Evolutionary conservation across 495 filamentous ascomycete genomes (phyloP), one percentile per base, ranked within the genome.

Genomic region (Cercophora samala): DNA sequence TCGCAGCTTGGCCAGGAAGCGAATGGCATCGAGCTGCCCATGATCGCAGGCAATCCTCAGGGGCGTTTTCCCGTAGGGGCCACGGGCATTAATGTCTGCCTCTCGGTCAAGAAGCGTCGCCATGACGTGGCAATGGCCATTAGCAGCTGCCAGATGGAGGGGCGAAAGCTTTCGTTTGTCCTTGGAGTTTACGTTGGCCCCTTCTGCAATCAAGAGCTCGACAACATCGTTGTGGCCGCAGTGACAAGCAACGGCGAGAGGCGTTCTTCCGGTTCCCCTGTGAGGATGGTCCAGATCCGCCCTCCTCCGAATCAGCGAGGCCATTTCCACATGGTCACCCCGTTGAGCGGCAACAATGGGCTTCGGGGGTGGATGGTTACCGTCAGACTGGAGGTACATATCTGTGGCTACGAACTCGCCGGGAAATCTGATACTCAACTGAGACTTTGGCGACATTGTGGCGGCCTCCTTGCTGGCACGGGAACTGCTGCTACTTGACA

Each of bases 81-180:
- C 63, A 8, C 51, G 52, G 22, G 19, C 63, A 32, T 64, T 58
- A 23, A 64, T 32, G 53, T 51, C 63, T 8, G 63, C 52, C 11
- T 58, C 53, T 29, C 63, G 63, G 24, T 64, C 53, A 5, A 64
- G n/a, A 5, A 64, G 53, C 0, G 53, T 58, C 23, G 23, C 63
- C 1, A 58, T 58, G 51, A 64, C 53, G 46, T 29, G 26, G 42
- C 5, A 64, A 22, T 64, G 63, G 17, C 53, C 63, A 29, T 1
- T 64, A 46, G 63, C 53, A 29, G 63, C 63, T 13, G 63, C 63
- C 9, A 64, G 63, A 58, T 64, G 63, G 23, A 64, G 51, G 13
- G 53, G 63, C 5, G 51, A 18, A 24, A 58, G 24, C 5, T 19
- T 21, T 6, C 29, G 18, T 9, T 58, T 56, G 26, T 64, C 63